Base-by-base conservation (phyloP, 768 basidiomycete species). In the Lyophyllum shimeji region DNA sequence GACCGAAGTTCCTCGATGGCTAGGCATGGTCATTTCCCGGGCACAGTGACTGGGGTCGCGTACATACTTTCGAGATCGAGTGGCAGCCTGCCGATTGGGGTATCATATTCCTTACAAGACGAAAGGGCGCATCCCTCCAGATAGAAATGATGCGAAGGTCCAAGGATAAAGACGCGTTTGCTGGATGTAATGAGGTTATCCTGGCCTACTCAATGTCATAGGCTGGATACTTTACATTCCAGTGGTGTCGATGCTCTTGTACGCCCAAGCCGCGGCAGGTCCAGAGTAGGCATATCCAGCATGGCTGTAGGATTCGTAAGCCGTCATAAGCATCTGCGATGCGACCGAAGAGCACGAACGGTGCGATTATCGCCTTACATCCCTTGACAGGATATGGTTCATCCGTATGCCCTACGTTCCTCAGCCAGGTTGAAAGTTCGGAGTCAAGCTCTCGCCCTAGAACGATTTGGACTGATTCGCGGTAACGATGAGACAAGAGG, bases 221-320 rank as follows among this genome's bases (percentile, higher is more conserved):
- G 42, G 5, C 37, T 34, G 52, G 21, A n/a, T 23, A 20, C 77
- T 86, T 61, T 60, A 96, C 97, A 98, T 90, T 63, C 81, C 81
- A 3, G 80, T 78, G 0, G 84, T 85, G 65, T 96, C 89, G 57
- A 98, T 89, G 65, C 84, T 84, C 70, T 85, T 88, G 75, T 98
- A 99, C 0, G 96, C 96, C 93, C 94, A 98, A 2, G 94, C 96
- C 2, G 97, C 96, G 0, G 95, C 81, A 4, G 85, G 86, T 20
- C 97, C 97, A 52, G 95, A 97, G 72, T 97, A 98, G 4, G 86
- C 82, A 74, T 95, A 98, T 5, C 97, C 97, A 1, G 97, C 97
- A 70, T 99, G 97, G 9, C 95, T 98, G 67, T 21, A 17, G 46
- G 33, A 13, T 34, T 29, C 5, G 34, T 60, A 20, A 55, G 57